Percentiles rank a stretch among this genome's conserved stretches.
phyloP scores from a whole-genome alignment of 2,329 filamentous ascomycete species.

The Neonectria hederae region DNA sequence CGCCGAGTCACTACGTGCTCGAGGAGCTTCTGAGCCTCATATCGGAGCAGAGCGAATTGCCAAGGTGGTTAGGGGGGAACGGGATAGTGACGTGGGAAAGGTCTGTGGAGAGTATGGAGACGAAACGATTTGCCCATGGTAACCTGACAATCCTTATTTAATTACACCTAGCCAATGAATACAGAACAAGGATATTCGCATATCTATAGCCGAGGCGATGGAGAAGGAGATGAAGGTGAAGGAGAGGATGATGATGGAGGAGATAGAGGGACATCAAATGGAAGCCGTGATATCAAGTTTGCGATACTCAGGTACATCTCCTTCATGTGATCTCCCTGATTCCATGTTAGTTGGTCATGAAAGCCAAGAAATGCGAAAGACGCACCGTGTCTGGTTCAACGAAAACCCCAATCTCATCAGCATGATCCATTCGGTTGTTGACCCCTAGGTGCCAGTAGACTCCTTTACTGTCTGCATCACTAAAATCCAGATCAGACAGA shows the following conservation, averaged over 20 bases:
- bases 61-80: conserved; percentile 17
- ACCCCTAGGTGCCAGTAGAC: conserved; percentile 19
- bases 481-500: conserved; percentile 1
- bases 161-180: neutral
- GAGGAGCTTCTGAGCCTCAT: conserved; percentile 16
- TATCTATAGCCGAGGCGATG: neutral
- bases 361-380: neutral
- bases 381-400: conserved; percentile 7
- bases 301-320: conserved; percentile 15
- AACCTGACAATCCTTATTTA: neutral
- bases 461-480: conserved; percentile 1
- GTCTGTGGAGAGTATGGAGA: conserved; percentile 15
- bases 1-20: conserved; percentile 1
- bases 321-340: conserved; percentile 11
- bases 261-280: neutral
- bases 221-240: neutral
- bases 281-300: conserved; percentile 13
- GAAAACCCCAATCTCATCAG: conserved; percentile 20
- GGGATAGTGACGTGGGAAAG: conserved; percentile 12
- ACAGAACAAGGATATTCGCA: neutral
- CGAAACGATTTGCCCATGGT: conserved; percentile 11
- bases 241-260: neutral
- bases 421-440: conserved; percentile 14
- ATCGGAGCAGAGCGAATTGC: conserved; percentile 18
- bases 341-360: neutral